A percentile compares a stretch with the other conserved stretches of the same genome.
These are phyloP conservation scores for Nakazawaea wickerhamii DNA, from an alignment of 805 yeast species.

Conservation along the genomic window DNA sequence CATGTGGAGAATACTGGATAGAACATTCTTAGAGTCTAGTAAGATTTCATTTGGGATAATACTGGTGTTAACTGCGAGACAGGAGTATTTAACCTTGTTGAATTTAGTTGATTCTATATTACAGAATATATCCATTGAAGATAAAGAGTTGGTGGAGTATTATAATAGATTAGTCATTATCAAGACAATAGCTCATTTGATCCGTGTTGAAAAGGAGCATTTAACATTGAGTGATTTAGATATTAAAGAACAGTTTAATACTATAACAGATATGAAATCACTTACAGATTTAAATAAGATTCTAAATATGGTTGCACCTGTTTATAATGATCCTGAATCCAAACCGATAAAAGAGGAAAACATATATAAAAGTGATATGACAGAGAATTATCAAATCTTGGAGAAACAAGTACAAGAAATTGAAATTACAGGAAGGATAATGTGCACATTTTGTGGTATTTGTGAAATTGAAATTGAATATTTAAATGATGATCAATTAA, in stretches of 20 bases:
- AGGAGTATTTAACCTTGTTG: slow-evolving; percentile 23
- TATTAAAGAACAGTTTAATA: neutral
- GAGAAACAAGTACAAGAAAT: slow-evolving; percentile 21
- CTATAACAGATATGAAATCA: neutral
- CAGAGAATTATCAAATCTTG: slow-evolving; percentile 18
- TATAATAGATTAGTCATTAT: slow-evolving; percentile 2
- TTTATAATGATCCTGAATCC: slow-evolving; percentile 14
- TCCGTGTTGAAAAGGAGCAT: neutral
- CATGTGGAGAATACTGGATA: slow-evolving; percentile 23
- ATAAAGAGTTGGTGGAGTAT: neutral
- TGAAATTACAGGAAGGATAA: slow-evolving; percentile 28
- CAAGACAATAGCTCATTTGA: neutral
- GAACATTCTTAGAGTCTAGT: slow-evolving; percentile 7
- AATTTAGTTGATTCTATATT: slow-evolving; percentile 16
- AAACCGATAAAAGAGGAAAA: neutral
- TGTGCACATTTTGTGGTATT: slow-evolving; percentile 29
- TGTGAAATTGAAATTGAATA: slow-evolving; percentile 21
- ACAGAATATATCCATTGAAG: slow-evolving; percentile 4
- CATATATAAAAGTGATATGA: neutral
- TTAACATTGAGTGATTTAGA: neutral
- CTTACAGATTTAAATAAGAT: slow-evolving; percentile 12
- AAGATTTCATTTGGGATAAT: slow-evolving; percentile 19
- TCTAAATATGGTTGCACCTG: slow-evolving; percentile 15
- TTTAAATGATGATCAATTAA: neutral
- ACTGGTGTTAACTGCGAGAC: slow-evolving; percentile 22